These are phyloP conservation scores for Trifolium pratense DNA, from an alignment of 306 rosid species.

Conservation along the genomic window DNA sequence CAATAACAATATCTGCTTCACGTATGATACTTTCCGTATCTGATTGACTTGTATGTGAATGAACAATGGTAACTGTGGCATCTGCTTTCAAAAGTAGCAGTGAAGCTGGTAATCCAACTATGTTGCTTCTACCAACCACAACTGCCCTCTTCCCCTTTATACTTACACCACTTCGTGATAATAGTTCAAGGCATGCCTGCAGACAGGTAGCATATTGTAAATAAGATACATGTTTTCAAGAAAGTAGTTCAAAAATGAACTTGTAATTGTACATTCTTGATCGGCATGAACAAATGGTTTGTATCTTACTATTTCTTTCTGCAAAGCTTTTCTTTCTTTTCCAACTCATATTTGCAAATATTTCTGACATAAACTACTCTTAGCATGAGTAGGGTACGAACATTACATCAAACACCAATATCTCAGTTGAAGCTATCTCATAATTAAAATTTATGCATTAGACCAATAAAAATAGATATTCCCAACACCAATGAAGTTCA, in stretches of 20 bases:
- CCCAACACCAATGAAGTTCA: conserved; percentile 4
- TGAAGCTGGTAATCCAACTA: conserved; percentile 88
- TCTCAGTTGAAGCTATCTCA: conserved; percentile 29
- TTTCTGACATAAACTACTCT: background rate
- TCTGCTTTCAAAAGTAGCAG: conserved; percentile 85
- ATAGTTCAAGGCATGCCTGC: conserved; percentile 91
- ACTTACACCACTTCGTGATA: conserved; percentile 73
- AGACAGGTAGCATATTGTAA: conserved; percentile 8
- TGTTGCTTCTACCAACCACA: conserved; percentile 95
- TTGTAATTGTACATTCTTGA: conserved; percentile 16
- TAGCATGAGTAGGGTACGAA: background rate
- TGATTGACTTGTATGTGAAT: conserved; percentile 70
- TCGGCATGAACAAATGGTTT: conserved; percentile 22
- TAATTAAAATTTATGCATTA: background rate
- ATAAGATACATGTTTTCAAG: background rate
- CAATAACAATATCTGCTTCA: conserved; percentile 87
- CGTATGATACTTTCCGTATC: conserved; percentile 70
- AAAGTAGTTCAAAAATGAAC: conserved; percentile 25
- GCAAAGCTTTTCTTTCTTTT: background rate
- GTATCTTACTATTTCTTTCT: conserved; percentile 11
- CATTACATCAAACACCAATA: conserved; percentile 17
- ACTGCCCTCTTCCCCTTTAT: conserved; percentile 85
- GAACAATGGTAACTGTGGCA: conserved; percentile 83
- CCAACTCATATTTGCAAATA: conserved; percentile 8
- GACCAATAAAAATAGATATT: background rate